A percentile compares a stretch with the other conserved stretches of the same genome.
Evolutionary conservation across 2,329 filamentous ascomycete genomes (phyloP).

Genomic region (Clonostachys solani): DNA sequence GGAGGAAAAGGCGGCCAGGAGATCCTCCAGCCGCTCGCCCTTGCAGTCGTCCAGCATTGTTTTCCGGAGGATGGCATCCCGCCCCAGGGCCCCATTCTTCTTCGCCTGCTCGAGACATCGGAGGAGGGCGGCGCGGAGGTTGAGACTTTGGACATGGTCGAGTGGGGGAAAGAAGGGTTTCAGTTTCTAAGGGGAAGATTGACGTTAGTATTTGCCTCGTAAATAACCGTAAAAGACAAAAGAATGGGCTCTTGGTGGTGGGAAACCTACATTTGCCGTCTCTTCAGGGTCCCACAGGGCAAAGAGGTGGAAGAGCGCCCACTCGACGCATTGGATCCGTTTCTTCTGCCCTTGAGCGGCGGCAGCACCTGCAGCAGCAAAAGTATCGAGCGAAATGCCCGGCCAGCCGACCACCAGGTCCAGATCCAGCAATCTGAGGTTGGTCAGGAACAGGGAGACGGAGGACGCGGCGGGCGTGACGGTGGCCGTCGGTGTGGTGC

Average conservation of each 20-base stretch:
- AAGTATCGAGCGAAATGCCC: slow-evolving; percentile 63
- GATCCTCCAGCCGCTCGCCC: slow-evolving; percentile 83
- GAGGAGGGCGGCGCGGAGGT: slow-evolving; percentile 79
- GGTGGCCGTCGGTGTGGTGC: background rate
- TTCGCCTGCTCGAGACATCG: slow-evolving; percentile 80
- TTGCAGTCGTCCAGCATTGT: slow-evolving; percentile 97
- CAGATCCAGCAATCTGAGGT: slow-evolving; percentile 77
- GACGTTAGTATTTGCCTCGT: background rate
- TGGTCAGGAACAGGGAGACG: slow-evolving; percentile 63
- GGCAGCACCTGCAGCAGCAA: slow-evolving; percentile 54
- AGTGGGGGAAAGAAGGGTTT: slow-evolving; percentile 86
- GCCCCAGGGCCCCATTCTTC: slow-evolving; percentile 77
- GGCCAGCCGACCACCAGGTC: slow-evolving; percentile 79
- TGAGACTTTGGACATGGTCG: slow-evolving; percentile 86
- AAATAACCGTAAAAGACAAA: background rate
- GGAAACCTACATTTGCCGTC: slow-evolving; percentile 58
- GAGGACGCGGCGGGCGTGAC: slow-evolving; percentile 9
- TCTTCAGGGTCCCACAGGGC: slow-evolving; percentile 76
- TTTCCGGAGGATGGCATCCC: slow-evolving; percentile 79
- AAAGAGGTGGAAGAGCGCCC: slow-evolving; percentile 87
- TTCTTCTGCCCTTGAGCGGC: slow-evolving; percentile 72
- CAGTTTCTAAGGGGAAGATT: slow-evolving; percentile 60
- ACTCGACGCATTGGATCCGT: slow-evolving; percentile 79
- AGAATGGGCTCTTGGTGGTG: background rate
- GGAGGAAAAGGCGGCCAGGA: slow-evolving; percentile 80